These are phyloP conservation scores for Globisporangium orthogonon DNA, from an alignment of 352 stramenopile species.

Conservation along the genomic window DNA sequence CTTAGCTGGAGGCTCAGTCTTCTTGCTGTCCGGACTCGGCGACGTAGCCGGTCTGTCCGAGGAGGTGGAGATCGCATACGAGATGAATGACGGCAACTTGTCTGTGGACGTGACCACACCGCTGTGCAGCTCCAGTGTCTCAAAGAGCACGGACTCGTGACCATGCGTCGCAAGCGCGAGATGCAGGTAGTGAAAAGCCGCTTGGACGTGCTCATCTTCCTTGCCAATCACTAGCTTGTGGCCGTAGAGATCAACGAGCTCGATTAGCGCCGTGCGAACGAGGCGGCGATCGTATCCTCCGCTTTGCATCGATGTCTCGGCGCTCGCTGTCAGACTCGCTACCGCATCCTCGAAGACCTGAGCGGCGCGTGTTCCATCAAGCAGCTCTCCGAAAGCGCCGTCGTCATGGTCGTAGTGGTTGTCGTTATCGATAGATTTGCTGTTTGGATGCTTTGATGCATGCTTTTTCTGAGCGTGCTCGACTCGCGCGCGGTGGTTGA, in stretches of 20 bases:
- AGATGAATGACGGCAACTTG: slow-evolving; percentile 40
- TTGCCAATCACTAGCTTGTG: slow-evolving; percentile 29
- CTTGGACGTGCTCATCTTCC: slow-evolving; percentile 56
- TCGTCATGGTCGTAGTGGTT: background rate
- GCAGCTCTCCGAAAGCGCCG: background rate
- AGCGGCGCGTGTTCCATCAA: background rate
- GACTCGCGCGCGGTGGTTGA: slow-evolving; percentile 3
- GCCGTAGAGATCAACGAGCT: slow-evolving; percentile 60
- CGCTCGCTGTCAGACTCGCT: slow-evolving; percentile 18
- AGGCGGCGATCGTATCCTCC: slow-evolving; percentile 54
- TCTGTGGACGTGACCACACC: slow-evolving; percentile 31
- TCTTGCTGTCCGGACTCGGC: slow-evolving; percentile 1
- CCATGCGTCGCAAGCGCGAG: slow-evolving; percentile 35
- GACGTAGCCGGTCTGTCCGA: background rate
- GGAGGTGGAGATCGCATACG: slow-evolving; percentile 23
- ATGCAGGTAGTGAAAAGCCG: slow-evolving; percentile 65
- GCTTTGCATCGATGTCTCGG: slow-evolving; percentile 34
- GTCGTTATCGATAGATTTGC: background rate
- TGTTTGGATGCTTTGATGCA: background rate
- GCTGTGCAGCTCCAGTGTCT: slow-evolving; percentile 55
- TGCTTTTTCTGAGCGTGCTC: background rate
- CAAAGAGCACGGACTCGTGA: slow-evolving; percentile 42
- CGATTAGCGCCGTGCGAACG: slow-evolving; percentile 38
- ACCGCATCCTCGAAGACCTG: slow-evolving; percentile 12
- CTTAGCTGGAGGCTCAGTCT: slow-evolving; percentile 1